These are phyloP conservation scores for Talaromyces sp. DNA, from an alignment of 2,329 filamentous ascomycete genomes.

Conservation along the genomic window DNA sequence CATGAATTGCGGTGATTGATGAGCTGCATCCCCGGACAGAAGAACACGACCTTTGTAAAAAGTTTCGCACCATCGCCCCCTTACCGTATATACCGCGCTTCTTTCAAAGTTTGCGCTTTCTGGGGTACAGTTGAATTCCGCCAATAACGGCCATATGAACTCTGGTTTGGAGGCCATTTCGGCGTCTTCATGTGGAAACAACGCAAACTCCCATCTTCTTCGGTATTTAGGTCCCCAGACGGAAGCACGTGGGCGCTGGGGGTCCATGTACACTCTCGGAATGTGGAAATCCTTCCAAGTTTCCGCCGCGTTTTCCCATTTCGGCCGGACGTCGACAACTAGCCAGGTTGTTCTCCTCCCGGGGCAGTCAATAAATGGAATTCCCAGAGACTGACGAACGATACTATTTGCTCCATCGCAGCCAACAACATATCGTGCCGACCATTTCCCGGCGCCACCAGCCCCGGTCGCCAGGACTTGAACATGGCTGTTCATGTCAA, in stretches of 20 bases:
- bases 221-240: not conserved
- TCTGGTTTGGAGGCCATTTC: not conserved
- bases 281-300: not conserved
- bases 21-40: slow-evolving; percentile 1
- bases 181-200: not conserved
- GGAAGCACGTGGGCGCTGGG: not conserved
- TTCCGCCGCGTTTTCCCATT: not conserved
- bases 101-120: not conserved
- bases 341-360: not conserved
- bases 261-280: not conserved
- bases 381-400: not conserved
- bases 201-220: slow-evolving; percentile 1
- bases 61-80: not conserved
- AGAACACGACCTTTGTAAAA: not conserved
- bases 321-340: not conserved
- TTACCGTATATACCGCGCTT: not conserved
- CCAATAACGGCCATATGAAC: not conserved
- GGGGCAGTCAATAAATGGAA: not conserved
- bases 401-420: slow-evolving; percentile 1
- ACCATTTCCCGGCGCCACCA: not conserved
- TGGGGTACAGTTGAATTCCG: not conserved
- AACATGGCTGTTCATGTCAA: not conserved
- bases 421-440: not conserved
- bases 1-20: not conserved
- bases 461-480: not conserved